Evolutionary conservation across 345 rosid species (phyloP), one percentile per base, ranked within the genome.

Genomic region (Firmiana major): DNA sequence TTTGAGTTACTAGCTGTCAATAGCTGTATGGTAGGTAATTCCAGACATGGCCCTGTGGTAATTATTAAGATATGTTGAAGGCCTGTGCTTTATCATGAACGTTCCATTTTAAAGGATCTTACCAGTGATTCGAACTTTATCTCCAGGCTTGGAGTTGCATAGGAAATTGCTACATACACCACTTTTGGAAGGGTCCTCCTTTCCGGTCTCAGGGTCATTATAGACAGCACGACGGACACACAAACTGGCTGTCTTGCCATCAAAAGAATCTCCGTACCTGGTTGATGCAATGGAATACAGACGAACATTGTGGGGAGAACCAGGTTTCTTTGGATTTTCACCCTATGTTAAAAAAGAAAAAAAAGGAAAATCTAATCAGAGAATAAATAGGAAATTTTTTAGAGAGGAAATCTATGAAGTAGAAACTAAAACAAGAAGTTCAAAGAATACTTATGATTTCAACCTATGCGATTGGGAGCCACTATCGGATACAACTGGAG

Each of bases 211-310:
- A 55, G 99, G 90, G 79, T 96, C 97, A 81, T 88, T 89, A 80
- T 92, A 96, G 78, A 91, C 87, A 84, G 98, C 98, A 83, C 99
- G 97, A 17, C 99, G 99, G 9, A 96, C 98, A 78, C 99, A 96
- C 53, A 96, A 79, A 77, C 97, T 93, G 72, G 94, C 89, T 13
- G 98, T 96, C 85, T 85, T 91, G 62, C 97, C 98, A 85, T 96
- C 95, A 45, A 93, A 93, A 77, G 88, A 86, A 81, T 96, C 99
- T 45, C 99, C 99, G 75, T 93, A 93, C 71, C 99, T 84, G 15
- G 98, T 84, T 54, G 99, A 96, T 48, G 98, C 99, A 82, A 96
- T 96, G 19, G 99, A 93, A 79, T 93, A 93, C 63, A 96, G 95
- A 42, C 99, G 98, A 16, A 96, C 99, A 58, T 90, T 93, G 42